A percentile compares a stretch with the other conserved stretches of the same genome.
phyloP scores from a whole-genome alignment of 805 yeast species.

The Ogataea nitratoaversa region DNA sequence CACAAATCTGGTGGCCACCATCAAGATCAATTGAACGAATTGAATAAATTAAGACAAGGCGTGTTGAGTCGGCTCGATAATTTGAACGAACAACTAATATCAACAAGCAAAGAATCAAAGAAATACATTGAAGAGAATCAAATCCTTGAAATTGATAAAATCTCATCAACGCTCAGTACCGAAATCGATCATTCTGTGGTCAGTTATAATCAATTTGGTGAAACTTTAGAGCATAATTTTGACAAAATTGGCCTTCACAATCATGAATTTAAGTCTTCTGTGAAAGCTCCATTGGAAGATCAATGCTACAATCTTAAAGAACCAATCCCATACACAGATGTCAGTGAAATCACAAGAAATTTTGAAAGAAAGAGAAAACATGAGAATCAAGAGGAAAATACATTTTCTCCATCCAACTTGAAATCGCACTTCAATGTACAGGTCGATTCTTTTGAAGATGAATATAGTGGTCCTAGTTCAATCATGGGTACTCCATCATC shows the following conservation, averaged over 20 bases:
- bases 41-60: background rate
- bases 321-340: conserved; percentile 1
- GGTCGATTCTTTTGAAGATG: background rate
- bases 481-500: background rate
- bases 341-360: background rate
- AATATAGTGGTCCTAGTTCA: background rate
- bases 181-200: background rate
- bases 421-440: background rate
- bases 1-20: background rate
- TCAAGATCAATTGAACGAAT: background rate
- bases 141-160: background rate
- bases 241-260: background rate
- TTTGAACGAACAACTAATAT: background rate
- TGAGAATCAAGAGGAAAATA: background rate
- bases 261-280: background rate
- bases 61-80: background rate
- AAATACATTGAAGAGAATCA: background rate
- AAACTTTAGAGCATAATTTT: background rate
- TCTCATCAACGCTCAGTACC: background rate
- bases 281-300: no score
- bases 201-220: background rate
- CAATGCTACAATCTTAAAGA: no score
- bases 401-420: background rate
- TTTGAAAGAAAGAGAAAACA: conserved; percentile 1
- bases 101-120: background rate